Conservation (phyloP, 441 rosid species). For the Raphanus hybrid region DNA sequence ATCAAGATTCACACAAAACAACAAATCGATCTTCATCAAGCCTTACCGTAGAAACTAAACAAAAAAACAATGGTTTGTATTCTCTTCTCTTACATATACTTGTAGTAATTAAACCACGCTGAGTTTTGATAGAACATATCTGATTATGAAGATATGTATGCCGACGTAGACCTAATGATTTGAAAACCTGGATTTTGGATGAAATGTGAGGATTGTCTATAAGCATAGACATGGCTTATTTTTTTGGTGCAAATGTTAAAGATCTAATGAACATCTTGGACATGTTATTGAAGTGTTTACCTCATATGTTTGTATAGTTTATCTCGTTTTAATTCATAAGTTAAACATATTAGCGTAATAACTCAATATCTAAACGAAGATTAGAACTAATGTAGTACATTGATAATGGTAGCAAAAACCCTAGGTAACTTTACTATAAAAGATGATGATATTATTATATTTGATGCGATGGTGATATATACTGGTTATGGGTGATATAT, state of each 20-base stretch:
- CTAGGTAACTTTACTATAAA: background rate
- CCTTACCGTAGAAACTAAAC: conserved; percentile 15
- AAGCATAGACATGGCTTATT: too few species aligned
- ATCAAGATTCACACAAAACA: conserved; percentile 17
- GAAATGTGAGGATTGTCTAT: too few species aligned
- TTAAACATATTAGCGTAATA: background rate
- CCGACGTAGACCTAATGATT: background rate
- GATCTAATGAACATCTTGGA: too few species aligned
- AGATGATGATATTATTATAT: background rate
- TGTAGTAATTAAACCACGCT: conserved; percentile 1
- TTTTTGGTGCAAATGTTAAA: too few species aligned
- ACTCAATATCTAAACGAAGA: background rate
- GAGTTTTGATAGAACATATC: background rate
- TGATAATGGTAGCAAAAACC: background rate
- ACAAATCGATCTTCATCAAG: conserved; percentile 22
- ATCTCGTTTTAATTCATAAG: background rate
- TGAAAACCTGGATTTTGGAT: background rate
- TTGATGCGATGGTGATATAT: background rate
- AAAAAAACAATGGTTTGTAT: conserved; percentile 37
- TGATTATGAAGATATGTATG: background rate
- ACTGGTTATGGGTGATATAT: background rate
- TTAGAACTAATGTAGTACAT: background rate
- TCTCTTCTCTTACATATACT: background rate
- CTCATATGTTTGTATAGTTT: background rate
- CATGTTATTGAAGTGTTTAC: background rate